Base-by-base conservation (phyloP, 305 asterid species). In the Striga hermonthica region DNA sequence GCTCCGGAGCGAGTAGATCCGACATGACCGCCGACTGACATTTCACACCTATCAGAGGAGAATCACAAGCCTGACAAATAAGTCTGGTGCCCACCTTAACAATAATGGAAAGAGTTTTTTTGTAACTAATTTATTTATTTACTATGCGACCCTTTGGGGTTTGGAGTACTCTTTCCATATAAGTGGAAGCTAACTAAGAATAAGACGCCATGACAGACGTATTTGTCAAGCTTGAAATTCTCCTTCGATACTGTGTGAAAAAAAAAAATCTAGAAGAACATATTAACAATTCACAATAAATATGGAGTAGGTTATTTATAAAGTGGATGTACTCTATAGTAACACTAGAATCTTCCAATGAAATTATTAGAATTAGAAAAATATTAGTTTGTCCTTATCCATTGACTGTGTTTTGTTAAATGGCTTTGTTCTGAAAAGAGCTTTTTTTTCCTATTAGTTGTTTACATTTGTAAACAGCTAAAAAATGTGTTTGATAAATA, bases 201-300 rank as follows among this genome's bases (percentile, higher is more conserved):
- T 5, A 44, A 11, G 49, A 44, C 10, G 49, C 47, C 47, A 41
- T 41, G 5, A 41, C 4, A 44, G 9, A 4, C 66, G n/a, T 64
- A 62, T 75, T 69, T 73, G 75, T 69, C 82, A 79, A 52, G 57
- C 78, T 83, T 69, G 63, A 74, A 76, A 83, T 79, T 71, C 86
- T 83, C 69, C 74, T 36, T 66, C 68, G 55, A 68, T 62, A 38
- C 3, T 6, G 52, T 9, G 13, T 11, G 15, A 45, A 45, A 45
- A 11, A 9, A 44, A 44, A 45, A 11, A 0, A 45, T 6, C 13
- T 45, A 11, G n/a, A 11, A 44, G 50, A 44, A 4, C 10, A 7
- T 1, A 44, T 9, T 4, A 3, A 10, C 4, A 44, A 1, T 44
- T 10, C 1, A 6, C 10, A 9, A 8, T 44, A 6, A 3, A 8